Conservation (phyloP, 441 rosid species). For the Eutrema salsugineum region DNA sequence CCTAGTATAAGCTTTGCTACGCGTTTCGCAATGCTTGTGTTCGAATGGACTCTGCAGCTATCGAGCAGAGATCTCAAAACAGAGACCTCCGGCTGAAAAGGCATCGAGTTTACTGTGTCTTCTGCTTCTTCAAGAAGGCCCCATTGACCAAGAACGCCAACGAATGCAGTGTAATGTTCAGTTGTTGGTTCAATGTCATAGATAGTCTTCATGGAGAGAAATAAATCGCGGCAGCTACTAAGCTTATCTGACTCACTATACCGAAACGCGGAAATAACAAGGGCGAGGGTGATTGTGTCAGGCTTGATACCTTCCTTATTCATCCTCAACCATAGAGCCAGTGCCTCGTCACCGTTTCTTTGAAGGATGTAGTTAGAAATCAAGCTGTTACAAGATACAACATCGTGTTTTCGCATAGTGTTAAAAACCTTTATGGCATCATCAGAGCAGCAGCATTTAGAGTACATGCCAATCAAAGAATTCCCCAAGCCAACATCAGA, state of each 20-base stretch:
- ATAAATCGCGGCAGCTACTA: constrained; percentile 51
- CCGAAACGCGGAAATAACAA: constrained; percentile 55
- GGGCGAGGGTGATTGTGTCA: constrained; percentile 48
- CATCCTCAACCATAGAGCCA: constrained; percentile 60
- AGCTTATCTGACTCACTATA: constrained; percentile 50
- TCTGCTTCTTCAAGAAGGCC: constrained; percentile 81
- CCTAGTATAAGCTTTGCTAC: constrained; percentile 55
- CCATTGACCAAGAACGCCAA: constrained; percentile 78
- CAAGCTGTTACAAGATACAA: constrained; percentile 79
- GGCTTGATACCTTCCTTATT: constrained; percentile 40
- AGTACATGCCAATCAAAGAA: constrained; percentile 69
- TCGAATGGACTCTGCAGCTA: constrained; percentile 61
- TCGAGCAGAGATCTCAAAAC: constrained; percentile 78
- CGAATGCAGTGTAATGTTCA: constrained; percentile 67
- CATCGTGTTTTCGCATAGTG: constrained; percentile 46
- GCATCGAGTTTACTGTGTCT: constrained; percentile 46
- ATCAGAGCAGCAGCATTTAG: constrained; percentile 48
- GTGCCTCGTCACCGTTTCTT: constrained; percentile 64
- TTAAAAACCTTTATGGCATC: constrained; percentile 52
- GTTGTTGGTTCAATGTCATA: constrained; percentile 52
- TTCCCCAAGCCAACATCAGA: constrained; percentile 58
- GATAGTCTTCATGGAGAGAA: constrained; percentile 47
- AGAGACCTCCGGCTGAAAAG: constrained; percentile 49
- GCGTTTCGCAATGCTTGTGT: constrained; percentile 50
- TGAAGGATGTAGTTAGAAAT: constrained; percentile 65